Evolutionary conservation across 495 filamentous ascomycete species (phyloP).

Genomic region (Lentithecium fluviatile): DNA sequence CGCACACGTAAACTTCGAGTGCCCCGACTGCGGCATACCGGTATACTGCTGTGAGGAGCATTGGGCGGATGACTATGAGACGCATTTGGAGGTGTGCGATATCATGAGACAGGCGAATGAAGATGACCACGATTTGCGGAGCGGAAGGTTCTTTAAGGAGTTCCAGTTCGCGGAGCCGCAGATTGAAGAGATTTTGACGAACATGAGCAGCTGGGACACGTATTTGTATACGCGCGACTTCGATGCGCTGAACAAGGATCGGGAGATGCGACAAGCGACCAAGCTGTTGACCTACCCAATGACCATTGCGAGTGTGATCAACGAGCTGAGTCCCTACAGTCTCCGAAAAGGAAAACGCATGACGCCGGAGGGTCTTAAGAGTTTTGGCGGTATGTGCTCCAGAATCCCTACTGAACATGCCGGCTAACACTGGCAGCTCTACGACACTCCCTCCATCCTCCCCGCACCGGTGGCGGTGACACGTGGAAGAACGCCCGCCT

Average conservation of each 20-base stretch:
- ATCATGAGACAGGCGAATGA: conserved; percentile 89
- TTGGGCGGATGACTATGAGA: conserved; percentile 91
- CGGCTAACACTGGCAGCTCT: conserved; percentile 59
- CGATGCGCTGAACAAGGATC: conserved; percentile 80
- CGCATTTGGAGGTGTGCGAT: conserved; percentile 89
- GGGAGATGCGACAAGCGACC: conserved; percentile 86
- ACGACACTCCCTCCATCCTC: conserved; percentile 89
- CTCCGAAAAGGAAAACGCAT: conserved; percentile 69
- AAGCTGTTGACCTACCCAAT: conserved; percentile 88
- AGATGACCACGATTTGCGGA: conserved; percentile 92
- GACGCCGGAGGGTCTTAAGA: conserved; percentile 85
- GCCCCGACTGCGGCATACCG: conserved; percentile 92
- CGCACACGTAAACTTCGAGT: conserved; percentile 85
- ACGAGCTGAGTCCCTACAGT: conserved; percentile 90
- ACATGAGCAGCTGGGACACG: conserved; percentile 99
- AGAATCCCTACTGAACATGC: conserved; percentile 2
- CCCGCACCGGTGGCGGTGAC: conserved; percentile 67
- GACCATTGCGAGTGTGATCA: conserved; percentile 85
- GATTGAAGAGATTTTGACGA: conserved; percentile 86
- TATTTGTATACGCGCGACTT: conserved; percentile 87
- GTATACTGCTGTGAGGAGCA: conserved; percentile 91
- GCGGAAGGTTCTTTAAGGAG: conserved; percentile 88
- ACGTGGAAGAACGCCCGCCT: conserved; percentile 77
- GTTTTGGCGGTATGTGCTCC: conserved; percentile 71
- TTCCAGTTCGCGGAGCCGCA: conserved; percentile 86